A percentile compares a stretch with the other conserved stretches of the same genome.
Conservation (phyloP, 1,284 basidiomycete genomes). For the Somion occarium region DNA sequence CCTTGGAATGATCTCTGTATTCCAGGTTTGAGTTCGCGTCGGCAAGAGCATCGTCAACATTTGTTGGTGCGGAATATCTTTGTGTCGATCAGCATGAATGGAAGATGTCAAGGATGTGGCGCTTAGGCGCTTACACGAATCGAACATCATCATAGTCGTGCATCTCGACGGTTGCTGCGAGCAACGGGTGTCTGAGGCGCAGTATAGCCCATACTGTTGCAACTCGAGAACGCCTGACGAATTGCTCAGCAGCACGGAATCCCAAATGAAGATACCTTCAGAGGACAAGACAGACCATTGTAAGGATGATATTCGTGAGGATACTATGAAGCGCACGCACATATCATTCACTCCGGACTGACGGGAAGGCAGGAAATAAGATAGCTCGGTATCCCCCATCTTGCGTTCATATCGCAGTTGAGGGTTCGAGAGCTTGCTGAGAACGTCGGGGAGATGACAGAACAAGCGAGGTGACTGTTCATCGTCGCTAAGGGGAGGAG, state of each 20-base stretch:
- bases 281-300: not conserved
- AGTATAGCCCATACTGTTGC: constrained; percentile 65
- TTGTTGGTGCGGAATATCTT: constrained; percentile 47
- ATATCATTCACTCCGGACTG: constrained; percentile 80
- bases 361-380: constrained; percentile 71
- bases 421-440: not conserved
- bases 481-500: constrained; percentile 17
- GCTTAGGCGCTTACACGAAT: constrained; percentile 49
- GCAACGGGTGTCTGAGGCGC: constrained; percentile 60
- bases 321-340: constrained; percentile 34
- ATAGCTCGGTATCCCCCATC: constrained; percentile 62
- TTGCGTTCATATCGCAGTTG: constrained; percentile 30
- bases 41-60: constrained; percentile 39
- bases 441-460: not conserved
- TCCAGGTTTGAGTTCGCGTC: constrained; percentile 47
- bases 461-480: constrained; percentile 2
- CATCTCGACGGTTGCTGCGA: constrained; percentile 58
- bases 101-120: not conserved
- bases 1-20: constrained; percentile 45
- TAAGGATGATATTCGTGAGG: not conserved
- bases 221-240: constrained; percentile 45
- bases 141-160: constrained; percentile 56
- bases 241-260: constrained; percentile 41
- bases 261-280: constrained; percentile 72
- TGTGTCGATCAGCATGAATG: not conserved